phyloP scores from a whole-genome alignment of 164 flowering plant genomes.

The Annona cherimola region DNA sequence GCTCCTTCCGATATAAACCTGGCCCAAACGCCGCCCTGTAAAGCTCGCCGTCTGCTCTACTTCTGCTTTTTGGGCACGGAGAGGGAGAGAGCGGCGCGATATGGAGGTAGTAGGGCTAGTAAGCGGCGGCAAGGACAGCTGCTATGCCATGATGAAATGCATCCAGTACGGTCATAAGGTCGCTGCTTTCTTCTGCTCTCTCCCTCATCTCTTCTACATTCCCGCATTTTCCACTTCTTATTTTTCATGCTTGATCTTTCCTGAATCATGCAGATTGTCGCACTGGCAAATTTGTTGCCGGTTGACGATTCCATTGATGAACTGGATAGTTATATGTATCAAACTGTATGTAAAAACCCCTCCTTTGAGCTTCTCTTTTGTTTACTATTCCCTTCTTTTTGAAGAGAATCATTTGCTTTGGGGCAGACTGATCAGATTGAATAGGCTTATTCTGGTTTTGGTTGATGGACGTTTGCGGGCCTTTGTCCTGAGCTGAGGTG shows the following conservation, averaged over 20 bases:
- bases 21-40: no score
- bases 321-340: constrained; percentile 95
- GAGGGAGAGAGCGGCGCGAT: constrained; percentile 1
- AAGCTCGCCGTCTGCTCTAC: no score
- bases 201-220: not conserved
- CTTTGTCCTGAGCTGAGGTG: not conserved
- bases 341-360: constrained; percentile 55
- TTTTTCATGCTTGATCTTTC: not conserved
- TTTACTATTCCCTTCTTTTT: not conserved
- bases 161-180: constrained; percentile 85
- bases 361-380: not conserved
- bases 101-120: constrained; percentile 94
- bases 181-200: not conserved
- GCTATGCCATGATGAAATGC: constrained; percentile 93
- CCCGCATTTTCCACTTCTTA: not conserved
- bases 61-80: not conserved
- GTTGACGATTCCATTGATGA: constrained; percentile 81
- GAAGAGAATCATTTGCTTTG: not conserved
- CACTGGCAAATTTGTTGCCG: constrained; percentile 92
- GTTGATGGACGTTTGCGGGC: not conserved
- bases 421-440: not conserved
- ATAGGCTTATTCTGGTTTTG: not conserved
- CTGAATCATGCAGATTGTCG: constrained; percentile 55
- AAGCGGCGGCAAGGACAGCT: constrained; percentile 97
- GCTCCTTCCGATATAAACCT: no score